These are phyloP conservation scores for Talaromyces thailandensis DNA, from an alignment of 495 filamentous ascomycete genomes.

Conservation along the genomic window DNA sequence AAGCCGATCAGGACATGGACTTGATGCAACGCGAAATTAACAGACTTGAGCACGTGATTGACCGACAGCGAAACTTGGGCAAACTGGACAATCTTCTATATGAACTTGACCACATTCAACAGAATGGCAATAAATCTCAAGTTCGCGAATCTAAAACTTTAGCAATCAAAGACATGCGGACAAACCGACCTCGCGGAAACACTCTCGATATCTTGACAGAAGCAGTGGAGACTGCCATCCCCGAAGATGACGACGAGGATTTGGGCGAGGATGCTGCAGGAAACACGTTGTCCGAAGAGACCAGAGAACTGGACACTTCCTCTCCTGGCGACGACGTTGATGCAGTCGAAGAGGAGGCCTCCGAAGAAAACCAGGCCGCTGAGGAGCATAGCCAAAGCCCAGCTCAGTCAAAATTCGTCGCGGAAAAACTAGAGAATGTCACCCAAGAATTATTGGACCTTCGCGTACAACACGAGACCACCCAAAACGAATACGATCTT, in stretches of 20 bases:
- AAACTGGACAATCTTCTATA: conserved; percentile 88
- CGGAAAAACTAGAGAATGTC: conserved; percentile 86
- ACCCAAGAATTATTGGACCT: conserved; percentile 90
- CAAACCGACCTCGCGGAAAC: conserved; percentile 24
- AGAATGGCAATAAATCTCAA: conserved; percentile 43
- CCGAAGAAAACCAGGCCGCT: conserved; percentile 19
- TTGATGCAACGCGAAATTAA: conserved; percentile 95
- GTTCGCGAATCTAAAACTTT: conserved; percentile 12
- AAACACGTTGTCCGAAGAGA: conserved; percentile 26
- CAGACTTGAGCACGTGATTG: conserved; percentile 87
- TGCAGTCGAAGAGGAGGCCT: conserved; percentile 22
- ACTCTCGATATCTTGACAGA: conserved; percentile 40
- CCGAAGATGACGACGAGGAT: conserved; percentile 42
- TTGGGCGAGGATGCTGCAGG: conserved; percentile 43
- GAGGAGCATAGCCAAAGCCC: conserved; percentile 47
- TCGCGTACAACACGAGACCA: conserved; percentile 79
- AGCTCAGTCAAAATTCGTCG: conserved; percentile 75
- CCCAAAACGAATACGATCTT: conserved; percentile 69
- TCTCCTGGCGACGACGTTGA: conserved; percentile 16
- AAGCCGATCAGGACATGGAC: conserved; percentile 92
- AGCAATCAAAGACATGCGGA: conserved; percentile 12
- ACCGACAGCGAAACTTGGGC: conserved; percentile 88
- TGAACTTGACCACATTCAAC: conserved; percentile 76
- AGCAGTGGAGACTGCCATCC: conserved; percentile 43
- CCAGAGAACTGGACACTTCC: conserved; percentile 9